phyloP scores from a whole-genome alignment of 2,329 filamentous ascomycete genomes.

The Sclerotinia spermophila region DNA sequence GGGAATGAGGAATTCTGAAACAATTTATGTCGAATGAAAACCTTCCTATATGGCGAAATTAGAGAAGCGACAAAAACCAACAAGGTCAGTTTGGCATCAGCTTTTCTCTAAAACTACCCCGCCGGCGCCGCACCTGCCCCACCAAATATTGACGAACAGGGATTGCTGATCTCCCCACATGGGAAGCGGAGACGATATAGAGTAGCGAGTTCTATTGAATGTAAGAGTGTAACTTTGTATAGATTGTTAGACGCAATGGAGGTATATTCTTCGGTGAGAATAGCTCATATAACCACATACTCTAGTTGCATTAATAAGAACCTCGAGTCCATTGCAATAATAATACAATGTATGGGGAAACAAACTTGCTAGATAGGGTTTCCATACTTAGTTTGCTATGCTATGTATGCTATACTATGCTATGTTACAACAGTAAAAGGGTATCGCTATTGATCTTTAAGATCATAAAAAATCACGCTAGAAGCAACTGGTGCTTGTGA shows the following conservation, averaged over 20 bases:
- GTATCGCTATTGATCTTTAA: not conserved
- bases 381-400: not conserved
- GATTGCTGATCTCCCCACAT: not conserved
- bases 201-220: not conserved
- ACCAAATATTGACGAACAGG: not conserved
- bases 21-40: not conserved
- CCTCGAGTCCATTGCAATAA: not conserved
- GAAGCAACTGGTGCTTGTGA: not conserved
- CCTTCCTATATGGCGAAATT: not conserved
- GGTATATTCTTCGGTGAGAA: not conserved
- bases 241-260: not conserved
- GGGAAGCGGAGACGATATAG: not conserved
- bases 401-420: not conserved
- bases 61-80: not conserved
- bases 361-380: not conserved
- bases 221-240: not conserved
- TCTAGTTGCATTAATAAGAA: not conserved
- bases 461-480: not conserved
- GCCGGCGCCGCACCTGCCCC: not conserved
- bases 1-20: too few species aligned
- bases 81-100: not conserved
- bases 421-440: not conserved
- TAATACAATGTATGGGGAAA: not conserved
- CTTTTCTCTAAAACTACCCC: conserved; percentile 9
- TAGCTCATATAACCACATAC: not conserved